Conservation (phyloP, 2,329 filamentous ascomycete species). For the Pseudocercospora fijiensis region DNA sequence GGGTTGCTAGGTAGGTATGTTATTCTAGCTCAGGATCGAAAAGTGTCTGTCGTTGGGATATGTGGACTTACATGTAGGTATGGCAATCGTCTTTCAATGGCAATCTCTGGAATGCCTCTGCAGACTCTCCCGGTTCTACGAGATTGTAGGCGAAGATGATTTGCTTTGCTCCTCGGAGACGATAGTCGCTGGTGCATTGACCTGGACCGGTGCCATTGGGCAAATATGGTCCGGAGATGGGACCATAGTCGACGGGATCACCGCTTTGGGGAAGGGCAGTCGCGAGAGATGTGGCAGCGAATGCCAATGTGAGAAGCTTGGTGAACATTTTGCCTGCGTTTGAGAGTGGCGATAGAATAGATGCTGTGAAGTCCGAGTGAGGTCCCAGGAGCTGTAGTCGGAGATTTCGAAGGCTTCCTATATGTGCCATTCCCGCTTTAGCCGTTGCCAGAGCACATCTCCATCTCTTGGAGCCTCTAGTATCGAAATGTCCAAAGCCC, state of each 20-base stretch:
- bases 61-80: neutral
- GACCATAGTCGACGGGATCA: conserved; percentile 16
- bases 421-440: neutral
- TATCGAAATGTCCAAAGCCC: neutral
- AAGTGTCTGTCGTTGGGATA: neutral
- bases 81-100: conserved; percentile 15
- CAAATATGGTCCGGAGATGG: conserved; percentile 13
- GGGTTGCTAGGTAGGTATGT: neutral
- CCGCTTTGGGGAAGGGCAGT: conserved; percentile 10
- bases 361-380: neutral
- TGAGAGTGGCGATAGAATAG: too few relatives aligned
- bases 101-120: conserved; percentile 18
- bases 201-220: conserved; percentile 16
- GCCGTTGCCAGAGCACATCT: neutral
- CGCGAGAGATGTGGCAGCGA: neutral
- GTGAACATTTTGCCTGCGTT: neutral
- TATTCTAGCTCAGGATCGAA: neutral
- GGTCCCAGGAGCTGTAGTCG: neutral
- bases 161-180: neutral
- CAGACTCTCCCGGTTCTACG: conserved; percentile 10
- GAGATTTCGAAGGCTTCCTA: neutral
- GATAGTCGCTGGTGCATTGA: conserved; percentile 12
- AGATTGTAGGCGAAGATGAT: conserved; percentile 16
- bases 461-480: neutral
- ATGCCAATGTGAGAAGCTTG: neutral